Percentiles rank a stretch among this genome's conserved stretches.
Evolutionary conservation across 2,329 filamentous ascomycete genomes (phyloP).

Genomic region (Coniochaeta sp.): DNA sequence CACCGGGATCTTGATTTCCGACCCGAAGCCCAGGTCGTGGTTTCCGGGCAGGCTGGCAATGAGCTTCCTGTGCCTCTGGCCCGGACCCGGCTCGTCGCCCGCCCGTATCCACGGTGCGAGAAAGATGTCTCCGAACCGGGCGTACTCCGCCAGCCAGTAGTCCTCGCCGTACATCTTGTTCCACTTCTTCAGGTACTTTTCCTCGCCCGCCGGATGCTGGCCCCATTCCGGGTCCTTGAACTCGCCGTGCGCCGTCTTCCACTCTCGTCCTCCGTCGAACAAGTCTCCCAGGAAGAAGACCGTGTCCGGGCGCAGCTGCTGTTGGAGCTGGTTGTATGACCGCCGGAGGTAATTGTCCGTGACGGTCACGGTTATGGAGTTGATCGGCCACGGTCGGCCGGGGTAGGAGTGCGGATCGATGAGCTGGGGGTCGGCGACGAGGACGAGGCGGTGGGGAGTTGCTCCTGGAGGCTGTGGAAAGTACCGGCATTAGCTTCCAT

Average conservation of each 20-base stretch:
- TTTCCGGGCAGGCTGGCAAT: conserved; percentile 87
- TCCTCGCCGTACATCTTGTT: conserved; percentile 69
- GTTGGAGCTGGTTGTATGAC: conserved; percentile 72
- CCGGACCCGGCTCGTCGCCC: conserved; percentile 44
- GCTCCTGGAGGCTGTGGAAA: conserved; percentile 64
- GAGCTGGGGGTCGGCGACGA: conserved; percentile 86
- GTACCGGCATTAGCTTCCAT: background rate
- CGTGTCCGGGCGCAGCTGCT: conserved; percentile 72
- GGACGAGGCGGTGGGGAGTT: conserved; percentile 73
- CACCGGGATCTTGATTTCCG: conserved; percentile 72
- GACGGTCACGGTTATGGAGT: conserved; percentile 46
- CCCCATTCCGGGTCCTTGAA: conserved; percentile 54
- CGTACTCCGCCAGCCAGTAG: conserved; percentile 84
- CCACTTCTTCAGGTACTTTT: conserved; percentile 54
- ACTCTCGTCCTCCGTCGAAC: conserved; percentile 93
- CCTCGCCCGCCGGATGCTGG: conserved; percentile 43
- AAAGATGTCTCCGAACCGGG: conserved; percentile 81
- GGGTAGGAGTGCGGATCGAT: conserved; percentile 95
- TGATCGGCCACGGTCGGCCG: conserved; percentile 59
- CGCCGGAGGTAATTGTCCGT: conserved; percentile 88
- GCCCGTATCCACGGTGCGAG: conserved; percentile 59
- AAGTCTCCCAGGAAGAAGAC: conserved; percentile 89
- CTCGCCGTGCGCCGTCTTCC: conserved; percentile 63
- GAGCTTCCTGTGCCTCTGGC: conserved; percentile 65
- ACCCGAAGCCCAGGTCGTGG: conserved; percentile 88